phyloP scores from a whole-genome alignment of 257 asterid species.

The Pogostemon cablin region DNA sequence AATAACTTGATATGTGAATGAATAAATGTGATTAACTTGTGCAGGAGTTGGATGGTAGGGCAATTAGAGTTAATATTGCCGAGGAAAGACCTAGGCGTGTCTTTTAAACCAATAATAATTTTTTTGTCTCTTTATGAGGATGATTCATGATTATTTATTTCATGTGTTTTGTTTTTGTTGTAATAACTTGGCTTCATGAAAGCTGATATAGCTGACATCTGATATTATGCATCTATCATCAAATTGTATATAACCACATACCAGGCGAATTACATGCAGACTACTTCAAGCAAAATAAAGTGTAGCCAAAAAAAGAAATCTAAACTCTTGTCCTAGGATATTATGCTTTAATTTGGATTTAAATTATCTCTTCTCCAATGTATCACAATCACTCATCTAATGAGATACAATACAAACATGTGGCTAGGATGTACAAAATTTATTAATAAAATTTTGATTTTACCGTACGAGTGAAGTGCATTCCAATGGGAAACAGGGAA shows the following conservation, averaged over 20 bases:
- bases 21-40: constrained; percentile 5
- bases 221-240: background rate
- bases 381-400: no score
- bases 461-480: background rate
- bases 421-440: no score
- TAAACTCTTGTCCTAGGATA: no score
- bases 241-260: no score
- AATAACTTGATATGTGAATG: no score
- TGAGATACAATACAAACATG: no score
- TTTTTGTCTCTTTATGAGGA: background rate
- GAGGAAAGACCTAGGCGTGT: constrained; percentile 66
- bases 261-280: no score
- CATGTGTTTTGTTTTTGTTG: constrained; percentile 16
- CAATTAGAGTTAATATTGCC: constrained; percentile 75
- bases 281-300: no score
- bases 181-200: background rate
- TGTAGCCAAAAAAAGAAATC: no score
- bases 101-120: constrained; percentile 30
- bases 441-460: no score
- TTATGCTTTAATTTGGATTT: no score
- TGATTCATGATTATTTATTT: constrained; percentile 21
- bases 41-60: constrained; percentile 77
- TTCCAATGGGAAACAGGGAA: background rate
- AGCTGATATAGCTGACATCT: background rate
- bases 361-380: no score